Evolutionary conservation across 495 filamentous ascomycete genomes (phyloP).

Genomic region (Aspergillus sclerotiicarbonarius): DNA sequence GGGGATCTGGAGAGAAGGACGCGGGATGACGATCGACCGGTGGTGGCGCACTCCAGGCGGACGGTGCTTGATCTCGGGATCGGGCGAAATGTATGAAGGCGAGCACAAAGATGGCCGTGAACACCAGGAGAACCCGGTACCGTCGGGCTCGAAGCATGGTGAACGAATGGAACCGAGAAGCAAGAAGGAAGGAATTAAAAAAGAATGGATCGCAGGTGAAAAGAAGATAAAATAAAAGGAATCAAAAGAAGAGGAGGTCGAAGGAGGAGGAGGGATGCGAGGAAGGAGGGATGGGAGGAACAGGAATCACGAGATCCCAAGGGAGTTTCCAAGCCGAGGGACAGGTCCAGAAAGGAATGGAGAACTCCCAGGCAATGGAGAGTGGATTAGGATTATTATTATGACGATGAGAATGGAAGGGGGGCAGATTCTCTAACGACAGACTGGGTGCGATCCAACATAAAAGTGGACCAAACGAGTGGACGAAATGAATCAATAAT

Average conservation of each 20-base stretch:
- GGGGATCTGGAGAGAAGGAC: constrained; percentile 5
- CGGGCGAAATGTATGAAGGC: constrained; percentile 62
- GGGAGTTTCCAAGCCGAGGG: background rate
- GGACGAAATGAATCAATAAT: background rate
- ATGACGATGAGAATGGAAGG: background rate
- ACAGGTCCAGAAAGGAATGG: background rate
- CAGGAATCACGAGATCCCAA: background rate
- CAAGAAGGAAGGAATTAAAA: background rate
- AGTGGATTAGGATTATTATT: background rate
- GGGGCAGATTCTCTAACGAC: constrained; percentile 1
- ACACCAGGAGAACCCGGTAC: constrained; percentile 71
- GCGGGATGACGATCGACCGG: constrained; percentile 13
- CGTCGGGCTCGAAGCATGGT: constrained; percentile 73
- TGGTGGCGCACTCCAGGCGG: constrained; percentile 14
- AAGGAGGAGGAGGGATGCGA: background rate
- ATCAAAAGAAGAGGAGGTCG: background rate
- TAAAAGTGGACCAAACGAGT: background rate
- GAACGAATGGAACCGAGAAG: background rate
- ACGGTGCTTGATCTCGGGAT: constrained; percentile 29
- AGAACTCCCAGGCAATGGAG: background rate
- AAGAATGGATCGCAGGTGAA: background rate
- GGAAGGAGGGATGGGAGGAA: constrained; percentile 9
- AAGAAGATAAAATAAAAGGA: background rate
- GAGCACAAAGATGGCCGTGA: constrained; percentile 63
- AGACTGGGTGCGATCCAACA: constrained; percentile 2